phyloP scores from a whole-genome alignment of 2,329 filamentous ascomycete species.

The Cercospora sp. region DNA sequence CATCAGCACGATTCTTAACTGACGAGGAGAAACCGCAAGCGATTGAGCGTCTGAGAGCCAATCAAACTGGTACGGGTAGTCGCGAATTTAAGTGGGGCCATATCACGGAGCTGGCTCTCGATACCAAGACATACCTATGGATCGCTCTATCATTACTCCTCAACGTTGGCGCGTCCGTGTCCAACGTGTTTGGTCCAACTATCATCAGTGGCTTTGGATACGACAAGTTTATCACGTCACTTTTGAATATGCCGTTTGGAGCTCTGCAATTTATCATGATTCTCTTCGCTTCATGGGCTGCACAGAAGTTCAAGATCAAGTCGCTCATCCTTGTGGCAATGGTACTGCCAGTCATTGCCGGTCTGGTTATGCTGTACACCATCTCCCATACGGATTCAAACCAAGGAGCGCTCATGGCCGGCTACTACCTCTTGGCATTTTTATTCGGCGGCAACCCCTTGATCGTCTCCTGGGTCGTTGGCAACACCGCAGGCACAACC shows the following conservation, averaged over 20 bases:
- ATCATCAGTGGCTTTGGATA: slow-evolving; percentile 63
- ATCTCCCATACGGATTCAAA: slow-evolving; percentile 47
- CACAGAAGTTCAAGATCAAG: slow-evolving; percentile 59
- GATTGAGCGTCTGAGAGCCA: slow-evolving; percentile 52
- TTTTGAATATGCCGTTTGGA: slow-evolving; percentile 69
- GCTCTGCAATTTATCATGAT: slow-evolving; percentile 62
- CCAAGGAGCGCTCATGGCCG: slow-evolving; percentile 56
- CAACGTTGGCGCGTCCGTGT: slow-evolving; percentile 64
- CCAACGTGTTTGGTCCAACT: slow-evolving; percentile 65
- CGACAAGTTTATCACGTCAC: slow-evolving; percentile 57
- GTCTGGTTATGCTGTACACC: slow-evolving; percentile 58
- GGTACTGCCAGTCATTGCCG: slow-evolving; percentile 61
- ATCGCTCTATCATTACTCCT: slow-evolving; percentile 61
- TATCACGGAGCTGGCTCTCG: slow-evolving; percentile 45
- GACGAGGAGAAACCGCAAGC: slow-evolving; percentile 50
- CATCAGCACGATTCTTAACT: slow-evolving; percentile 52
- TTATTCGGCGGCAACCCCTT: slow-evolving; percentile 66
- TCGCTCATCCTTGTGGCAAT: slow-evolving; percentile 55
- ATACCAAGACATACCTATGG: slow-evolving; percentile 59
- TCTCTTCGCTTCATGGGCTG: slow-evolving; percentile 58
- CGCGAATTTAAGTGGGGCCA: slow-evolving; percentile 51
- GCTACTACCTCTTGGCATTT: slow-evolving; percentile 67
- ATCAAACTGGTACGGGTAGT: slow-evolving; percentile 50
- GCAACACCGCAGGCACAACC: slow-evolving; percentile 66
- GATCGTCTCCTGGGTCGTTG: slow-evolving; percentile 67